phyloP scores from a whole-genome alignment of 345 rosid species.

The Corchorus capsularis region DNA sequence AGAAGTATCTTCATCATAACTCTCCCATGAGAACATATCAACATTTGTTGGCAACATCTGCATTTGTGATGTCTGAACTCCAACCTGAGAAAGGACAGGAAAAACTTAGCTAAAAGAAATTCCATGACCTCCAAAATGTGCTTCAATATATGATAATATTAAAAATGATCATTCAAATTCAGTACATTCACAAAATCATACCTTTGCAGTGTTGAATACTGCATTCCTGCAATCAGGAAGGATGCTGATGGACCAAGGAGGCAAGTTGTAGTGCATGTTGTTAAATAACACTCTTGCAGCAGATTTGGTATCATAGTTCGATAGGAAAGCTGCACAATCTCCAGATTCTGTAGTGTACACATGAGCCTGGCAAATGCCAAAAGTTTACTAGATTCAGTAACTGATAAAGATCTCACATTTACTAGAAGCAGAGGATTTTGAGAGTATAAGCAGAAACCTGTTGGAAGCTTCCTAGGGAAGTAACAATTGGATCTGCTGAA shows the following conservation, averaged over 20 bases:
- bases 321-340: conserved; percentile 91
- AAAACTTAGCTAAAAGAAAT: neutral
- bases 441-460: conserved; percentile 50
- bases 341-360: conserved; percentile 80
- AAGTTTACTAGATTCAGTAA: conserved; percentile 25
- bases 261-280: conserved; percentile 94
- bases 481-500: conserved; percentile 77
- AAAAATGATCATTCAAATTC: neutral
- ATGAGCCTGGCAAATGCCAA: conserved; percentile 60
- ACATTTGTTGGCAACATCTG: conserved; percentile 75
- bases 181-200: conserved; percentile 24
- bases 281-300: conserved; percentile 83
- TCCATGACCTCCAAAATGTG: neutral
- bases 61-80: conserved; percentile 52
- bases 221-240: conserved; percentile 98
- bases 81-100: conserved; percentile 26
- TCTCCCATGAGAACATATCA: conserved; percentile 73
- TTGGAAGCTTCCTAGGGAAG: conserved; percentile 81
- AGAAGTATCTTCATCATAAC: conserved; percentile 82
- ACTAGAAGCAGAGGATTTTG: neutral
- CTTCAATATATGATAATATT: neutral
- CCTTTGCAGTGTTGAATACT: conserved; percentile 97
- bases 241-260: conserved; percentile 98
- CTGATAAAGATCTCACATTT: conserved; percentile 7
- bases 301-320: conserved; percentile 87